Evolutionary conservation across 2,329 filamentous ascomycete species (phyloP), one percentile per base, ranked within the genome.

Genomic region (Colletotrichum sublineola): DNA sequence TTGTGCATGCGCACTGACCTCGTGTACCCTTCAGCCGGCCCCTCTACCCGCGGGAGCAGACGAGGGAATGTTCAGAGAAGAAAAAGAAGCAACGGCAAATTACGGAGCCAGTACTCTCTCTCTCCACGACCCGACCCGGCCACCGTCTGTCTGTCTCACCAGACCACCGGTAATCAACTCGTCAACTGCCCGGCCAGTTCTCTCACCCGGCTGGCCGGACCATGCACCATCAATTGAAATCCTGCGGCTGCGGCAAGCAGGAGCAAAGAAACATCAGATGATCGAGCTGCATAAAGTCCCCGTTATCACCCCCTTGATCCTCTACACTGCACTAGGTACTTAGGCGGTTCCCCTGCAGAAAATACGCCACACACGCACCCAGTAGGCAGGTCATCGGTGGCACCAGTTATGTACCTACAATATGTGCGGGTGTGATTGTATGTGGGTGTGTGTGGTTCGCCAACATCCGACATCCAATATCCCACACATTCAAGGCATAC

Each of bases 191-290:
- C 24, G 40, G 58, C 58, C 29, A 20, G 29, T 53, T 46, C 52
- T 42, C 52, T 29, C 42, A 15, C 60, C 67, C 62, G 63, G 57
- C 68, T 24, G 12, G 52, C 42, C 52, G 29, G 50, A 52, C 65
- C 58, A 68, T 56, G 42, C 57, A 56, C 7, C 36, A 58, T 71
- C 52, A 46, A 42, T 44, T 31, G 57, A 58, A 68, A 63, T 46
- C 65, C 58, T 55, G 52, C 65, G 50, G 57, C 68, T 38, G 64
- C 52, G 64, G 57, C 52, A 71, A 53, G 64, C 63, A 56, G 42
- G 36, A 36, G 36, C 7, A 46, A 36, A 44, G 33, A 55, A 69
- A 72, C 48, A 72, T 72, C 70, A 69, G 70, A 72, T 66, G 66
- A 72, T 72, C 70, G 66, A 65, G 66, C 48, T 44, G 61, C 60